Evolutionary conservation across 306 rosid genomes (phyloP).

Genomic region (Hylodesmum podocarpum): DNA sequence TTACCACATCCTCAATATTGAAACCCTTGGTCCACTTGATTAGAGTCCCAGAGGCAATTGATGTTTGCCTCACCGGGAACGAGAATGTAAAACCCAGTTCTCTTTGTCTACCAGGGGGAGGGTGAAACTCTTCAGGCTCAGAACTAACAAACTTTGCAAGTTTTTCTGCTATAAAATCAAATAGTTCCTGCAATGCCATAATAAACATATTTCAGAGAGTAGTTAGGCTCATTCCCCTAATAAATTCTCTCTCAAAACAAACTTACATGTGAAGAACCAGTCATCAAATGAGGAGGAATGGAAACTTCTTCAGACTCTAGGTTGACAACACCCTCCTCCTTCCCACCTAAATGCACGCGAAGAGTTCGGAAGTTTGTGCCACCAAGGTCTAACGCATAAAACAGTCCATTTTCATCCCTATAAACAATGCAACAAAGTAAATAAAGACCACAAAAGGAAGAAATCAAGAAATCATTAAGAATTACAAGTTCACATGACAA

Average conservation of each 20-base stretch:
- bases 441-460: not conserved
- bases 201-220: slow-evolving; percentile 25
- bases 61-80: slow-evolving; percentile 85
- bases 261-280: slow-evolving; percentile 76
- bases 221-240: slow-evolving; percentile 7
- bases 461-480: not conserved
- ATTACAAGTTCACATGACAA: not conserved
- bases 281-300: slow-evolving; percentile 94
- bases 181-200: slow-evolving; percentile 66
- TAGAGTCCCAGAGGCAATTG: slow-evolving; percentile 85
- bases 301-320: slow-evolving; percentile 77
- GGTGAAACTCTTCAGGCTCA: slow-evolving; percentile 81
- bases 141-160: slow-evolving; percentile 76
- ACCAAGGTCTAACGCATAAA: slow-evolving; percentile 95
- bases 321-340: slow-evolving; percentile 54
- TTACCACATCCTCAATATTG: slow-evolving; percentile 70
- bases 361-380: slow-evolving; percentile 94
- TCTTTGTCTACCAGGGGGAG: slow-evolving; percentile 87
- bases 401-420: slow-evolving; percentile 88
- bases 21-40: slow-evolving; percentile 98
- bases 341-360: slow-evolving; percentile 91
- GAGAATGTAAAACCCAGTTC: slow-evolving; percentile 99
- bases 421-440: slow-evolving; percentile 18
- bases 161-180: slow-evolving; percentile 78
- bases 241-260: slow-evolving; percentile 33